Base-by-base conservation (phyloP, 1,139 yeast genomes). In the Entelexis paramagnoliae region DNA sequence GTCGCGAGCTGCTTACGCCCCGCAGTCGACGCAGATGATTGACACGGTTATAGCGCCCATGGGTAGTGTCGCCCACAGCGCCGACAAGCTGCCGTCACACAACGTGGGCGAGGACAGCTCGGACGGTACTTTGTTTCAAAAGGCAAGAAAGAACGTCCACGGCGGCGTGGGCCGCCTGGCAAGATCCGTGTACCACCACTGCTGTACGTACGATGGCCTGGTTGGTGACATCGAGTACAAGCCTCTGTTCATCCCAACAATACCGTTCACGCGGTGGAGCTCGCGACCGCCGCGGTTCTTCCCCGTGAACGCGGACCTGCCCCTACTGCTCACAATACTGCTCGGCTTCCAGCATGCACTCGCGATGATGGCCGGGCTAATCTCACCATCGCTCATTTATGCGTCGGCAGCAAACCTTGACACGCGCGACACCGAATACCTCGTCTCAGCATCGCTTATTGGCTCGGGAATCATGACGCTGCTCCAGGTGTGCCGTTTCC, bases 301-400 rank as follows among this genome's bases (percentile, higher is more conserved):
- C 62, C 87, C 91, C 1, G 68, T 87, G 46, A 71, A 86, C 64
- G 78, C 83, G 40, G 84, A 81, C 7, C 80, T 88, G 79, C 96
- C 96, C 0, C 61, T 86, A 20, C 63, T 83, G 14, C 71, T 87
- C 51, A 95, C 95, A 1, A 67, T 83, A 51, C 59, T 87, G 7
- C 74, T 88, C 44, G 96, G 96, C 16, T 74, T 88, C 59, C 96
- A 87, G 68, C 96, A 88, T 65, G 72, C 94, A 1, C 70, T 88
- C 59, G 82, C 96, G 42, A 85, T 87, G 95, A 70, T 88, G 68
- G 96, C 95, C 10, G 96, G 96, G 62, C 78, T 88, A 48, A 83
- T 83, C 40, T 73, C 94, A n/a, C 95, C 95, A 6, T 93, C 95
- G 2, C 68, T 86, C 52, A 72, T 85, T 60, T 82, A 84, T 48